Percentiles rank a stretch among this genome's conserved stretches.
Evolutionary conservation across 2,329 filamentous ascomycete species (phyloP).

Genomic region (Pestalotiopsis sp.): DNA sequence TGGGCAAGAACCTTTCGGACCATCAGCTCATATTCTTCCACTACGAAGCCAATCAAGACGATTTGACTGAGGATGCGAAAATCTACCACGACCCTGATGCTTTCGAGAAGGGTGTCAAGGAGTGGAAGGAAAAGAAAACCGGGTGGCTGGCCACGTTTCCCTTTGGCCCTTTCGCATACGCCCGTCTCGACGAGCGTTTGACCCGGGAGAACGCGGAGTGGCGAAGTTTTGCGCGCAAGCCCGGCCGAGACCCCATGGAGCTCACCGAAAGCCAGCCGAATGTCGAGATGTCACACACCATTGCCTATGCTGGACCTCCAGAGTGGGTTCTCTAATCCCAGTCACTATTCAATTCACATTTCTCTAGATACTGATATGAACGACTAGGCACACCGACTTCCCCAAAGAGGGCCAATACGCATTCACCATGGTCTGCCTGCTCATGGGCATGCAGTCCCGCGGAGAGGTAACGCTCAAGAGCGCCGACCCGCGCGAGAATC

Average conservation of each 20-base stretch:
- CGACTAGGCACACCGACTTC: background rate
- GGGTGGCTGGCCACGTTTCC: background rate
- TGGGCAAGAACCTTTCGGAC: constrained; percentile 1
- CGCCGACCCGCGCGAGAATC: background rate
- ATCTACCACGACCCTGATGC: background rate
- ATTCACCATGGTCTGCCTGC: background rate
- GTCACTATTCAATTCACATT: background rate
- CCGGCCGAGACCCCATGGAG: background rate
- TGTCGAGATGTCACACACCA: background rate
- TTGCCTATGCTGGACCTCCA: background rate
- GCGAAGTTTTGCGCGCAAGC: background rate
- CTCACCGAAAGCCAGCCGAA: background rate
- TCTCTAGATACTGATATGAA: background rate
- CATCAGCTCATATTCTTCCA: background rate
- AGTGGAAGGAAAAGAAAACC: background rate
- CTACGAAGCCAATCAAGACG: background rate
- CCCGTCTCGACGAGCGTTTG: background rate
- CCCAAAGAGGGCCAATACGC: background rate
- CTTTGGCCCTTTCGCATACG: background rate
- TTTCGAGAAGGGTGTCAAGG: background rate
- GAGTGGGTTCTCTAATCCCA: background rate
- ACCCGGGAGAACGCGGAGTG: background rate
- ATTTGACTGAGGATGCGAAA: background rate
- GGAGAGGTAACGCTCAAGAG: background rate
- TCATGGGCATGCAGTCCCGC: background rate